Evolutionary conservation across 768 basidiomycete genomes (phyloP), one percentile per base, ranked within the genome.

Genomic region (Amanita rubescens): DNA sequence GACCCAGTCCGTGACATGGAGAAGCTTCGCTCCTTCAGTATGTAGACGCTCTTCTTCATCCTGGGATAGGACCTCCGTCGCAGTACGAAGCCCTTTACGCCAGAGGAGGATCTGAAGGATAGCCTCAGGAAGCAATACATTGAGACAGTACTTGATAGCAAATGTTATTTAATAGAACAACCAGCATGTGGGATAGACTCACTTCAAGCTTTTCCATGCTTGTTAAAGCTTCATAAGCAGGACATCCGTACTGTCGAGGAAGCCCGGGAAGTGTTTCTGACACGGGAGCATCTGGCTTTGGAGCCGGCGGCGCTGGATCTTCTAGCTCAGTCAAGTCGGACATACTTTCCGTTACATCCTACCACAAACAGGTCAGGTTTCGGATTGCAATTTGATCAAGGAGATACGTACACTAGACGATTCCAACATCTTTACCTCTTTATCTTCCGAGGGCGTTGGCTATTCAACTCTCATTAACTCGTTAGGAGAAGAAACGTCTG

Each of bases 51-150:
- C 64, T 65, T 91, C 89, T 48, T 85, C 81, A 33, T 71, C 71
- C 0, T 63, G 60, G 2, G 78, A 65, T 10, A 85, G 73, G 9
- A 87, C 67, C 3, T 71, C 68, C 5, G 72, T 38, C 0, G 76
- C 75, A 1, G 65, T 74, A 24, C 89, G 84, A 33, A 75, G 66
- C 1, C 84, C 86, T 14, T 69, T 69, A 10, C 85, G 79, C 85
- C 87, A 90, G 12, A 89, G 67, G n/a, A 87, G 70, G 8, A 91
- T 71, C 60, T 91, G 89, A 39, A 83, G 70, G 37, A 87, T 72
- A 3, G 84, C 75, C 64, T 89, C 88, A 2, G 82, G 85, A 4
- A 89, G 72, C 10, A 91, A 77, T 27, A 91, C 75, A 55, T 85
- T 81, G 34, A 79, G 67, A 62, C 85, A 87, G 58, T 89, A 90